phyloP scores from a whole-genome alignment of 495 filamentous ascomycete species.

The Podospora tetraspora region DNA sequence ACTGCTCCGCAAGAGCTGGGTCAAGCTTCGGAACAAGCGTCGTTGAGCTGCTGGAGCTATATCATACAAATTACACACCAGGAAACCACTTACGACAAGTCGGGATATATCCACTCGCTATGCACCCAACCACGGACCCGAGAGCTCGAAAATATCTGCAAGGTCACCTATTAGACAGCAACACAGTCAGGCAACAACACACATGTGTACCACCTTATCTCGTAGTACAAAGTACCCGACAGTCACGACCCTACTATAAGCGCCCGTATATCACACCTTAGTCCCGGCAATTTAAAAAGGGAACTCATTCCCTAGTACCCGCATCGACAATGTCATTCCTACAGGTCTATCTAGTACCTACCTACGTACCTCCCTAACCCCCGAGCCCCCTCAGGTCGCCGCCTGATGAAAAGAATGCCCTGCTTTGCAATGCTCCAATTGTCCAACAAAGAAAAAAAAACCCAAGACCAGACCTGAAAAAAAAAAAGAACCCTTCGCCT shows the following conservation, averaged over 20 bases:
- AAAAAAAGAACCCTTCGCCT: neutral
- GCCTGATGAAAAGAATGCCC: neutral
- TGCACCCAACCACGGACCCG: neutral
- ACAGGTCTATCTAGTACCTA: neutral
- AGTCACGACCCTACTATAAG: too few species aligned
- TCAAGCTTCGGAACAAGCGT: too few species aligned
- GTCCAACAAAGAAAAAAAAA: neutral
- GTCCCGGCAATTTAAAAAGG: neutral
- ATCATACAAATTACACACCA: neutral
- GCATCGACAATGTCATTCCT: neutral
- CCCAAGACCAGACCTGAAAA: neutral
- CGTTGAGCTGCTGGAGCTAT: neutral
- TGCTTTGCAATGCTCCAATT: neutral
- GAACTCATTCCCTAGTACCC: neutral
- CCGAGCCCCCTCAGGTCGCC: neutral
- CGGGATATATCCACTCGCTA: neutral
- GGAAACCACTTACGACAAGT: neutral
- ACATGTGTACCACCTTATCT: neutral
- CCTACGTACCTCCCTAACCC: neutral
- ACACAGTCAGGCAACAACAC: neutral
- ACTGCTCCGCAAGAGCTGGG: neutral
- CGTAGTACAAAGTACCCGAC: neutral
- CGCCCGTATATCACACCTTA: neutral
- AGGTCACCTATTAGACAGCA: neutral
- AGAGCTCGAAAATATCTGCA: neutral